These are phyloP conservation scores for Fusarium oligoseptatum DNA, from an alignment of 2,329 filamentous ascomycete species.

Conservation along the genomic window DNA sequence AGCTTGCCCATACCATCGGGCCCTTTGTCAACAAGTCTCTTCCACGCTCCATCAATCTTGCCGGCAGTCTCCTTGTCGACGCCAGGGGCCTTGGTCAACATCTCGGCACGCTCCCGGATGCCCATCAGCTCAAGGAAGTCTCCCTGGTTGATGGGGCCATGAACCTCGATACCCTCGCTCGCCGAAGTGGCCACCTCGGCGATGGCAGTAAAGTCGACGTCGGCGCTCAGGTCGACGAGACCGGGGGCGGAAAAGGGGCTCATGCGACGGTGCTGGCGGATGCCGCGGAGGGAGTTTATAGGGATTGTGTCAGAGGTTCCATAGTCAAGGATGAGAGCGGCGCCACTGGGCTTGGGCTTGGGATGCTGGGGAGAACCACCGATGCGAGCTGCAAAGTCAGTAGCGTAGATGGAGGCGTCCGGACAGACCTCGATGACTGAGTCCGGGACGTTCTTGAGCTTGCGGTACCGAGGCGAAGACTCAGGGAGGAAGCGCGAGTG, in stretches of 20 bases:
- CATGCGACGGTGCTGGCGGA: slow-evolving; percentile 80
- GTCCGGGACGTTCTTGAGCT: slow-evolving; percentile 74
- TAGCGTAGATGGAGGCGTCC: slow-evolving; percentile 83
- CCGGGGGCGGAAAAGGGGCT: slow-evolving; percentile 86
- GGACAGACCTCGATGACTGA: slow-evolving; percentile 92
- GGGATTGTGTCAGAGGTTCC: slow-evolving; percentile 84
- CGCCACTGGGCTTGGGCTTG: slow-evolving; percentile 78
- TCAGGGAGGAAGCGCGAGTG: slow-evolving; percentile 89
- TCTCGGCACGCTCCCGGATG: slow-evolving; percentile 80
- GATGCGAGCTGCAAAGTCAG: slow-evolving; percentile 87
- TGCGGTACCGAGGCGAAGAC: slow-evolving; percentile 82
- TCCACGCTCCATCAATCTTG: slow-evolving; percentile 81
- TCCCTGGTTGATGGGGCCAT: slow-evolving; percentile 90
- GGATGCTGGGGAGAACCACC: slow-evolving; percentile 72
- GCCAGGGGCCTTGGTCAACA: slow-evolving; percentile 67
- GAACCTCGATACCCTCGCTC: slow-evolving; percentile 86
- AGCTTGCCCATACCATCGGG: slow-evolving; percentile 92
- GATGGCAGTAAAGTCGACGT: slow-evolving; percentile 92
- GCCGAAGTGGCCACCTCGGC: slow-evolving; percentile 84
- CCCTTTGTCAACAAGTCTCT: slow-evolving; percentile 84
- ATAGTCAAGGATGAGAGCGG: slow-evolving; percentile 96
- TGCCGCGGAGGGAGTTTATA: slow-evolving; percentile 90
- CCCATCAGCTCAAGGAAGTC: slow-evolving; percentile 86
- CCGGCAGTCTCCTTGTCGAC: slow-evolving; percentile 62
- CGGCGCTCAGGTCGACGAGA: slow-evolving; percentile 87